Percentiles rank a stretch among this genome's conserved stretches.
Evolutionary conservation across 306 rosid species (phyloP).

Genomic region (Castanea mollissima): DNA sequence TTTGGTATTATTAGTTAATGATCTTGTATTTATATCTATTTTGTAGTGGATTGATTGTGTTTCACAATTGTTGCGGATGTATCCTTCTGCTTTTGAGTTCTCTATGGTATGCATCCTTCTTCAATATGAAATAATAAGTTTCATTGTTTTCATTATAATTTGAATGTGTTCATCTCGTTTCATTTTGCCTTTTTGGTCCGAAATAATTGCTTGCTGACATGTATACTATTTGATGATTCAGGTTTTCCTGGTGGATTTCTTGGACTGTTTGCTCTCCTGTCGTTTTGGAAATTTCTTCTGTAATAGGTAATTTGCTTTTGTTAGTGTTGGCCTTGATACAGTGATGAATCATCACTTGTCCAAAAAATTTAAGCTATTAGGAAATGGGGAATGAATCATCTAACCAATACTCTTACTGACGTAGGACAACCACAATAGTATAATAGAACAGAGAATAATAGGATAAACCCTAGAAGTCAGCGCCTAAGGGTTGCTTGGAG

Average conservation of each 20-base stretch:
- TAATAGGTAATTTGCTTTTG: constrained; percentile 63
- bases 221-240: constrained; percentile 32
- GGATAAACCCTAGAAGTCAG: no score
- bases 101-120: constrained; percentile 65
- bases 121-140: neutral
- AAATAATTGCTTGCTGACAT: neutral
- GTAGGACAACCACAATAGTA: no score
- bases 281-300: constrained; percentile 97
- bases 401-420: no score
- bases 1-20: constrained; percentile 16
- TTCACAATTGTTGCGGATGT: constrained; percentile 90
- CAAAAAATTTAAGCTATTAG: no score
- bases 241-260: constrained; percentile 91
- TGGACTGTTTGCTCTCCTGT: constrained; percentile 81
- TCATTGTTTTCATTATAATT: constrained; percentile 1
- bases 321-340: constrained; percentile 10
- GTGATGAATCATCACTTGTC: neutral
- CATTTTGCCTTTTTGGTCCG: neutral
- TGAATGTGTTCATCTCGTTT: constrained; percentile 15
- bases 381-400: no score
- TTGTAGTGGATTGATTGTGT: constrained; percentile 97
- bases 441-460: no score
- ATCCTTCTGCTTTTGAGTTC: constrained; percentile 94
- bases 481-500: no score
- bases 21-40: constrained; percentile 26